A percentile compares a stretch with the other conserved stretches of the same genome.
Evolutionary conservation across 768 basidiomycete species (phyloP).

Genomic region (Suillus bovinus): DNA sequence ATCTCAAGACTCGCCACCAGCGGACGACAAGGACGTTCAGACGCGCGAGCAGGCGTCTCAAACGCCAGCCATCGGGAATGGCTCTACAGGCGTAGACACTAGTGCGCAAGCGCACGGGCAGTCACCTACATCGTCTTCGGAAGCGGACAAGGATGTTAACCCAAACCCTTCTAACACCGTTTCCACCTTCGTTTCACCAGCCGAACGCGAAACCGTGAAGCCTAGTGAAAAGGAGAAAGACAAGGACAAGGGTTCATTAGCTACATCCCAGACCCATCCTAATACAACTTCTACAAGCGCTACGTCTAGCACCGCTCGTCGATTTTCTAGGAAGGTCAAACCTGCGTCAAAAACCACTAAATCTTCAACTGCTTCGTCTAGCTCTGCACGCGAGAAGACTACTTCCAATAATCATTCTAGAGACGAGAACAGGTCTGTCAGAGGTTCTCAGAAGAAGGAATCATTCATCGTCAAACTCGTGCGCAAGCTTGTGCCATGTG

Average conservation of each 20-base stretch:
- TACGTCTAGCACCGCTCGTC: conserved; percentile 23
- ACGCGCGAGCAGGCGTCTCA: conserved; percentile 22
- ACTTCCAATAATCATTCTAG: conserved; percentile 35
- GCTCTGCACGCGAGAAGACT: conserved; percentile 26
- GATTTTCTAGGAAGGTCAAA: conserved; percentile 33
- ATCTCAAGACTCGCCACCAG: conserved; percentile 21
- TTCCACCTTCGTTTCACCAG: conserved; percentile 34
- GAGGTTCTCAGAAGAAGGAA: conserved; percentile 42
- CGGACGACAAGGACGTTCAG: conserved; percentile 20
- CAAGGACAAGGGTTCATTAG: conserved; percentile 48
- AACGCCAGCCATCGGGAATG: conserved; percentile 28
- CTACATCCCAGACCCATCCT: conserved; percentile 44
- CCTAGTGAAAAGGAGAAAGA: conserved; percentile 33
- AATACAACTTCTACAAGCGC: conserved; percentile 32
- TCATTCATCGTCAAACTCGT: conserved; percentile 63
- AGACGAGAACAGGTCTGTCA: conserved; percentile 35
- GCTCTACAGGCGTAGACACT: conserved; percentile 20
- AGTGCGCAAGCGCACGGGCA: conserved; percentile 31
- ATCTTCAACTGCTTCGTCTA: conserved; percentile 16
- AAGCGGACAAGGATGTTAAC: conserved; percentile 38
- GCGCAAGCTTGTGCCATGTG: conserved; percentile 64
- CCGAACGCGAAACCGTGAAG: conserved; percentile 33
- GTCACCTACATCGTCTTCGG: conserved; percentile 32
- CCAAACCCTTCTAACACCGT: conserved; percentile 36
- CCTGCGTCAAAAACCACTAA: conserved; percentile 16